Evolutionary conservation across 495 filamentous ascomycete genomes (phyloP).

Genomic region (Coniosporium apollinis): DNA sequence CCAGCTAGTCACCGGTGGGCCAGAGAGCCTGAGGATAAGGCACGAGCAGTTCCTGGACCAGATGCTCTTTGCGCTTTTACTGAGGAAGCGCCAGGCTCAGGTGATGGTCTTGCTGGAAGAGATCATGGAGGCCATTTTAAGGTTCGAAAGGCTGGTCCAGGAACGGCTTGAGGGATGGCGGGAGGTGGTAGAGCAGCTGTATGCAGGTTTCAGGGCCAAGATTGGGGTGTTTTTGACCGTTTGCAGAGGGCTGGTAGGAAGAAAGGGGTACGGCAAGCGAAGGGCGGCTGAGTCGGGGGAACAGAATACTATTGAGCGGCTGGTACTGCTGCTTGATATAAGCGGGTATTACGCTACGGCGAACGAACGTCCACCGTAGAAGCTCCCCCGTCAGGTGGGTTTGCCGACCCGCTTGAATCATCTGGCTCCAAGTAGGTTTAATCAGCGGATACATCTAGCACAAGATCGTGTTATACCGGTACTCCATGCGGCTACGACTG

Average conservation of each 20-base stretch:
- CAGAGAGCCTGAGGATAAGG: conserved; percentile 47
- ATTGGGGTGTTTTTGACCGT: conserved; percentile 51
- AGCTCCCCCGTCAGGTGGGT: too few species aligned
- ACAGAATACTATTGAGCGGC: conserved; percentile 33
- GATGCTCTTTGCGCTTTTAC: conserved; percentile 57
- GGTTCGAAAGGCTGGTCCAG: conserved; percentile 40
- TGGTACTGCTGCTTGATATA: conserved; percentile 45
- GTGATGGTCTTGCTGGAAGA: conserved; percentile 60
- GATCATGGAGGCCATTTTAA: conserved; percentile 54
- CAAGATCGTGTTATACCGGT: too few species aligned
- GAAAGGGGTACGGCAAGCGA: conserved; percentile 37
- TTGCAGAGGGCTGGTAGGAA: conserved; percentile 41
- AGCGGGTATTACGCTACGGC: conserved; percentile 38
- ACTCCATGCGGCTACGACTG: too few species aligned
- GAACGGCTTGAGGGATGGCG: conserved; percentile 24
- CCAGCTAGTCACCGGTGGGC: conserved; percentile 31
- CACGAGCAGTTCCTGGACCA: conserved; percentile 66
- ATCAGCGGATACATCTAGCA: too few species aligned
- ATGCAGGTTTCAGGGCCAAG: conserved; percentile 47
- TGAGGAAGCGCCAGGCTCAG: conserved; percentile 51
- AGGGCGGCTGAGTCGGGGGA: conserved; percentile 16
- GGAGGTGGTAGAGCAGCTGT: conserved; percentile 34
- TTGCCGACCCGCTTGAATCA: too few species aligned
- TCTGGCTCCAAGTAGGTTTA: too few species aligned
- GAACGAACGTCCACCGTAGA: too few species aligned